phyloP scores from a whole-genome alignment of 1,284 basidiomycete genomes.

The Cryptococcus sp. region DNA sequence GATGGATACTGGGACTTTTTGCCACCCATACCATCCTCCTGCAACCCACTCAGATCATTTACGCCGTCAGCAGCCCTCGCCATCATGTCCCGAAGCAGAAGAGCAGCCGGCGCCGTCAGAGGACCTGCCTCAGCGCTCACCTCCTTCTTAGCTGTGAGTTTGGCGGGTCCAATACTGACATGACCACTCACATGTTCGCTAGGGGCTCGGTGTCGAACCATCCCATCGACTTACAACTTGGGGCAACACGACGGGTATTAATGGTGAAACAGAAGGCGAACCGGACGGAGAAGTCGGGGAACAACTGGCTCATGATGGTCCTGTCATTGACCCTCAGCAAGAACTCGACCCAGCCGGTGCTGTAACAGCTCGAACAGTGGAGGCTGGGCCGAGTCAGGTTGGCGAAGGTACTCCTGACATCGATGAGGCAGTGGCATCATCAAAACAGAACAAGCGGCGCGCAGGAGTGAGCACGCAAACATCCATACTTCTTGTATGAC shows the following conservation, averaged over 20 bases:
- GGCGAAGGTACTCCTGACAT: conserved; percentile 31
- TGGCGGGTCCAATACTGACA: neutral
- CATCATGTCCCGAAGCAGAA: conserved; percentile 30
- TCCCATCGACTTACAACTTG: conserved; percentile 35
- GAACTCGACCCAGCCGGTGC: conserved; percentile 38
- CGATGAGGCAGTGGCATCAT: conserved; percentile 12
- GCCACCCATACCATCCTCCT: neutral
- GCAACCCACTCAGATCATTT: neutral
- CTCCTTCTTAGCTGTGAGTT: conserved; percentile 78
- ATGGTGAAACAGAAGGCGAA: conserved; percentile 2
- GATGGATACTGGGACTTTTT: conserved; percentile 4
- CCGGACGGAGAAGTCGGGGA: conserved; percentile 12
- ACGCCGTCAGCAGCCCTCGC: neutral
- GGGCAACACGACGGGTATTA: conserved; percentile 28
- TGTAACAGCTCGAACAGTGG: conserved; percentile 36
- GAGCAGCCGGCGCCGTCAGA: conserved; percentile 59
- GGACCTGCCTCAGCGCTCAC: conserved; percentile 91
- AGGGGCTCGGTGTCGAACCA: conserved; percentile 51
- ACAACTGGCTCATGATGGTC: conserved; percentile 26
- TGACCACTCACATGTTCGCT: conserved; percentile 2
- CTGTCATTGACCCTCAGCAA: conserved; percentile 13
- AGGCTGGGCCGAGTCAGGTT: conserved; percentile 36
- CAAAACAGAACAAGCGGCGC: conserved; percentile 25
- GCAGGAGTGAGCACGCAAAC: conserved; percentile 14
- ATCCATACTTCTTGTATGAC: neutral